Conservation (phyloP, 23 red algal genomes). For the Gracilaria gracilis region DNA sequence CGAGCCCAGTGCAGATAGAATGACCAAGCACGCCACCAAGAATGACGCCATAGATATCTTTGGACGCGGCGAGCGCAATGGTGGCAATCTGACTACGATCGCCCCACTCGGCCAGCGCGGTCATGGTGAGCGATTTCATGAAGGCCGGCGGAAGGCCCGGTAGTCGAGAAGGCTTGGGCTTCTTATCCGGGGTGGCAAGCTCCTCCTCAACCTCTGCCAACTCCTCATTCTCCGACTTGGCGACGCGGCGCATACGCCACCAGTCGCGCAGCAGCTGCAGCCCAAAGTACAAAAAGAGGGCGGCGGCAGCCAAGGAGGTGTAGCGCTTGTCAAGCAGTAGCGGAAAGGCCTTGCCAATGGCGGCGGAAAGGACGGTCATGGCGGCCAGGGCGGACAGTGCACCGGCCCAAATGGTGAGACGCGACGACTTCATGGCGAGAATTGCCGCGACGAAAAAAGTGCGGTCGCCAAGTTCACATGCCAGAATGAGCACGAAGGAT, state of each 20-base stretch:
- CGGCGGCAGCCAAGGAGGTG: conserved; percentile 86
- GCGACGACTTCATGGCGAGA: conserved; percentile 90
- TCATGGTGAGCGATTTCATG: conserved; percentile 82
- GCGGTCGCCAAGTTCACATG: conserved; percentile 91
- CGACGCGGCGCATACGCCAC: conserved; percentile 70
- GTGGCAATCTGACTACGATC: conserved; percentile 95
- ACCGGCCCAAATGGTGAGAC: conserved; percentile 77
- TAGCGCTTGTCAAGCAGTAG: conserved; percentile 81
- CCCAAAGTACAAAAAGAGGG: conserved; percentile 96
- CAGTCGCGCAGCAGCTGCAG: conserved; percentile 87
- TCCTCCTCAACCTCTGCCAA: conserved; percentile 83
- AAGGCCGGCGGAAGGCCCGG: conserved; percentile 60
- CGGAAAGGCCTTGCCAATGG: conserved; percentile 92
- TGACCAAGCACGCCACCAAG: conserved; percentile 88
- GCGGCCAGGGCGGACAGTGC: conserved; percentile 78
- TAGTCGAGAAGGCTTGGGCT: conserved; percentile 1
- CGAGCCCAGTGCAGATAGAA: conserved; percentile 85
- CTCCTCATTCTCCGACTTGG: conserved; percentile 68
- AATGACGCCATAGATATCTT: conserved; percentile 87
- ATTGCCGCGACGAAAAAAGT: conserved; percentile 98
- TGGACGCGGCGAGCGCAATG: conserved; percentile 94
- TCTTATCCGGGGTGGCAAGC: conserved; percentile 52
- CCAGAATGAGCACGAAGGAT: conserved; percentile 89
- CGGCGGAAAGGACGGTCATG: conserved; percentile 96
- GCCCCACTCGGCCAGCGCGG: conserved; percentile 98